These are phyloP conservation scores for Viola pubescens DNA, from an alignment of 441 rosid species.

Conservation along the genomic window DNA sequence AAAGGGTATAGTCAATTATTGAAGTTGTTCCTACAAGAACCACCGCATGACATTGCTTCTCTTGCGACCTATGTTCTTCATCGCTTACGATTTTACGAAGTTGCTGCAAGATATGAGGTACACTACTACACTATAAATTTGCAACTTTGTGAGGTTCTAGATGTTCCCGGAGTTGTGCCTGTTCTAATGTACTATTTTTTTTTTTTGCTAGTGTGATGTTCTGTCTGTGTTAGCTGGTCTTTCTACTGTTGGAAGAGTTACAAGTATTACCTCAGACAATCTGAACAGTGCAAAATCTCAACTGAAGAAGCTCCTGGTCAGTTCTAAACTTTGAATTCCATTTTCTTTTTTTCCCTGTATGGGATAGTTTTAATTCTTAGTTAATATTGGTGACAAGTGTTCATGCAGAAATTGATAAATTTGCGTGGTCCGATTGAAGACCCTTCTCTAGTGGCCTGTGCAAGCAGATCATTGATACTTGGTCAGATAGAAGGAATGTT, in stretches of 20 bases:
- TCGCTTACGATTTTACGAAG: slow-evolving; percentile 87
- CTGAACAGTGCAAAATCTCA: slow-evolving; percentile 59
- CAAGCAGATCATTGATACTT: slow-evolving; percentile 58
- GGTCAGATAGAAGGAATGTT: slow-evolving; percentile 68
- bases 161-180: slow-evolving; percentile 8
- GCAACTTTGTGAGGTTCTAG: slow-evolving; percentile 4
- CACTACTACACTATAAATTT: slow-evolving; percentile 27
- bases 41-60: slow-evolving; percentile 77
- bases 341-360: slow-evolving; percentile 11
- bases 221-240: slow-evolving; percentile 56
- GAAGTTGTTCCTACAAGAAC: slow-evolving; percentile 72
- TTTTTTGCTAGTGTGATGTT: slow-evolving; percentile 57
- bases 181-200: slow-evolving; percentile 21
- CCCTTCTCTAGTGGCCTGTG: slow-evolving; percentile 73
- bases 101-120: slow-evolving; percentile 90
- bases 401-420: slow-evolving; percentile 71
- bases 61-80: slow-evolving; percentile 69
- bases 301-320: slow-evolving; percentile 79
- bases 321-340: slow-evolving; percentile 22
- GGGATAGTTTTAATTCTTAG: slow-evolving; percentile 18
- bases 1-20: slow-evolving; percentile 72
- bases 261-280: slow-evolving; percentile 32
- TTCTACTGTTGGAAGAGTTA: slow-evolving; percentile 33
- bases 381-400: slow-evolving; percentile 30
- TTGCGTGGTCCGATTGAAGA: slow-evolving; percentile 76